Percentiles rank a stretch among this genome's conserved stretches.
Evolutionary conservation across 2,329 filamentous ascomycete genomes (phyloP).

Genomic region (Sporothrix inflata): DNA sequence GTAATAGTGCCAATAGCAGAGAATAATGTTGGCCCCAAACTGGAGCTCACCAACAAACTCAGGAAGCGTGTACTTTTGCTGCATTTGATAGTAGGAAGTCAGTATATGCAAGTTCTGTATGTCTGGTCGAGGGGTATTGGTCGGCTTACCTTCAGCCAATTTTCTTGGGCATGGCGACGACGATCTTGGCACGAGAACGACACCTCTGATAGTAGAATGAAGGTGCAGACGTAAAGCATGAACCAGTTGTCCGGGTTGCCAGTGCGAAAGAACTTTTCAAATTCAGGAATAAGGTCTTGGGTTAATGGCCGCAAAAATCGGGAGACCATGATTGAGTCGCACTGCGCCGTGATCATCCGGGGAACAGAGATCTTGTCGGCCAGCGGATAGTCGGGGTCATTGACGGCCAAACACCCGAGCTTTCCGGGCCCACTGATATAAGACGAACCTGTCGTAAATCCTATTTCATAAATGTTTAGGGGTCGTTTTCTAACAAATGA

Average conservation of each 20-base stretch:
- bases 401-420: constrained; percentile 46
- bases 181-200: constrained; percentile 48
- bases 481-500: neutral
- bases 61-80: constrained; percentile 47
- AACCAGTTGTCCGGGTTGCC: constrained; percentile 43
- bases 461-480: constrained; percentile 37
- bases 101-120: neutral
- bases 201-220: constrained; percentile 50
- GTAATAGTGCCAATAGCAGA: constrained; percentile 57
- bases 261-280: constrained; percentile 44
- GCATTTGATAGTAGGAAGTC: neutral
- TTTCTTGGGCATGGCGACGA: constrained; percentile 48
- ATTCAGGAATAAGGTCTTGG: constrained; percentile 41
- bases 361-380: constrained; percentile 46
- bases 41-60: constrained; percentile 51
- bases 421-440: constrained; percentile 47
- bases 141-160: constrained; percentile 35
- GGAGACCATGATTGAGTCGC: constrained; percentile 48
- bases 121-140: neutral
- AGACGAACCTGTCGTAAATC: constrained; percentile 50
- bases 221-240: constrained; percentile 46
- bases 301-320: constrained; percentile 43
- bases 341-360: constrained; percentile 51
- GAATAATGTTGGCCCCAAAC: constrained; percentile 50
- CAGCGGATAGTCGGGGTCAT: constrained; percentile 45